Conservation (phyloP, 139 green algal genomes). For the Ettlia oleoabundans region DNA sequence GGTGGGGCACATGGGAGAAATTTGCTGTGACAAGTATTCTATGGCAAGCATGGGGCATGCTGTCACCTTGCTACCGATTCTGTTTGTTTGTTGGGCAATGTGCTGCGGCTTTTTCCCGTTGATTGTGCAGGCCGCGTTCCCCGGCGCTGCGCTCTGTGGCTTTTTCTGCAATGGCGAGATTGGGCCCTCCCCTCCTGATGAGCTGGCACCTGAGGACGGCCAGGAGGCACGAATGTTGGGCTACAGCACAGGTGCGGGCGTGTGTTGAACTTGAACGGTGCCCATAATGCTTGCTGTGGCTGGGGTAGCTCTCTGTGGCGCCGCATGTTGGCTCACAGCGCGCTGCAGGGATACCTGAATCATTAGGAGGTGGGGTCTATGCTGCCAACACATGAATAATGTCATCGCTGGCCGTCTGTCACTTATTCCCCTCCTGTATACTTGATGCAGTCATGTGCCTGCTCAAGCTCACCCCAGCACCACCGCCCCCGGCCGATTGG, state of each 20-base stretch:
- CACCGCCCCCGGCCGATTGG: conserved; percentile 3
- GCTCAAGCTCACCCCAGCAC: conserved; percentile 10
- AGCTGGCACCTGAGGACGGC: conserved; percentile 9
- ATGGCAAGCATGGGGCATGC: too few relatives aligned
- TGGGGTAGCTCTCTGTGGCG: not conserved
- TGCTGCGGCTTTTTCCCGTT: too few relatives aligned
- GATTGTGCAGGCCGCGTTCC: not conserved
- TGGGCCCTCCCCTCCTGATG: conserved; percentile 11
- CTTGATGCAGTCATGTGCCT: conserved; percentile 11
- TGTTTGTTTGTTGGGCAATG: not conserved
- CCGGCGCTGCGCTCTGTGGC: not conserved
- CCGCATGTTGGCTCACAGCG: too few relatives aligned
- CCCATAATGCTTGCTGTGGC: not conserved
- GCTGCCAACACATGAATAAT: too few relatives aligned
- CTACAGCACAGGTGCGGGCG: conserved; percentile 22
- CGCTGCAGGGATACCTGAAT: too few relatives aligned
- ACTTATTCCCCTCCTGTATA: too few relatives aligned
- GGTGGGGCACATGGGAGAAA: too few relatives aligned
- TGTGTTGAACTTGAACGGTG: too few relatives aligned
- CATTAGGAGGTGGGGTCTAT: too few relatives aligned
- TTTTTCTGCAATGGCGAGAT: conserved; percentile 35
- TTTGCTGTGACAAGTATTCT: not conserved
- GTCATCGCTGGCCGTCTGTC: too few relatives aligned
- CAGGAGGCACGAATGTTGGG: conserved; percentile 2
- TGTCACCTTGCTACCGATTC: not conserved